Evolutionary conservation across 768 basidiomycete genomes (phyloP).

Genomic region (Coprinellus micaceus): DNA sequence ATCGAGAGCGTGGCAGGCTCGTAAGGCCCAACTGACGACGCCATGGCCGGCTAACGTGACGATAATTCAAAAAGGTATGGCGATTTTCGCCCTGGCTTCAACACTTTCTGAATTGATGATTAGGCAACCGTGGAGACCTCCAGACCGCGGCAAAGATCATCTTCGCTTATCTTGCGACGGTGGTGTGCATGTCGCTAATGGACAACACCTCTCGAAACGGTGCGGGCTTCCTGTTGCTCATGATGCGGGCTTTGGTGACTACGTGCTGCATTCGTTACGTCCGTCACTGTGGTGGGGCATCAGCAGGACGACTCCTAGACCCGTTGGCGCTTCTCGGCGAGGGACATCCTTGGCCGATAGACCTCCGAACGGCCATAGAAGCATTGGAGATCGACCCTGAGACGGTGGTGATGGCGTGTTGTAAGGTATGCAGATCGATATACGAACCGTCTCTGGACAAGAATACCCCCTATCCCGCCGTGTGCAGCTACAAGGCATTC

Average conservation of each 20-base stretch:
- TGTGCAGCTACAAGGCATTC: background rate
- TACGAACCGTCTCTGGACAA: background rate
- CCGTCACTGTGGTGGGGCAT: background rate
- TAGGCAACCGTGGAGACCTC: background rate
- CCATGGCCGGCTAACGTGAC: background rate
- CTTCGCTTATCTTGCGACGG: background rate
- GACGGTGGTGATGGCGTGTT: background rate
- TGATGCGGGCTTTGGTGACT: background rate
- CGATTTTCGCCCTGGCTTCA: background rate
- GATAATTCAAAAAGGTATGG: background rate
- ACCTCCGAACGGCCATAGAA: background rate
- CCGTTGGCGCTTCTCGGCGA: background rate
- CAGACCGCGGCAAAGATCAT: background rate
- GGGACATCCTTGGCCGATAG: background rate
- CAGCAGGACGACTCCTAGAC: too few species aligned
- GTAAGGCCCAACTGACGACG: background rate
- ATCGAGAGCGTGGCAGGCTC: background rate
- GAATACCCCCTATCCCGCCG: background rate
- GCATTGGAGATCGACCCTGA: background rate
- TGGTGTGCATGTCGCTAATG: background rate
- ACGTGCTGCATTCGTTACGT: background rate
- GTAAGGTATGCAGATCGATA: background rate
- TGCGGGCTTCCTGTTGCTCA: background rate
- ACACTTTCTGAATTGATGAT: background rate
- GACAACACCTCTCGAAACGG: background rate